phyloP scores from a whole-genome alignment of 2,329 filamentous ascomycete genomes.

The Corynespora cassiicola region DNA sequence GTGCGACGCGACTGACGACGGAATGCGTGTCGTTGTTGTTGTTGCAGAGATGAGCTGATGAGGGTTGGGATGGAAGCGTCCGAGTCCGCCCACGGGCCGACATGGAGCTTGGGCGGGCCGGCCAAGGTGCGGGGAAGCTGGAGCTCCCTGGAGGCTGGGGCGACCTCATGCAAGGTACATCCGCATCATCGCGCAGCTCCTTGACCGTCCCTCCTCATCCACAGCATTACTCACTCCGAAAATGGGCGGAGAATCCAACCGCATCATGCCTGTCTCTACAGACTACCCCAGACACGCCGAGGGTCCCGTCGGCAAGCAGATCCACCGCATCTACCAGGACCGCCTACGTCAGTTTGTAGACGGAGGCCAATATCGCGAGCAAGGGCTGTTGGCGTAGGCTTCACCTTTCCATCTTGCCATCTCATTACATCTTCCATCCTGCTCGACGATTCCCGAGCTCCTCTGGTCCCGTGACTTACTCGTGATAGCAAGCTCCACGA shows the following conservation, averaged over 20 bases:
- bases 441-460: too few relatives aligned
- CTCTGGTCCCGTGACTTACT: too few relatives aligned
- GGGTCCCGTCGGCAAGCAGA: conserved; percentile 56
- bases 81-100: too few relatives aligned
- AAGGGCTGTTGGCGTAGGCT: conserved; percentile 74
- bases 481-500: conserved; percentile 77
- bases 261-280: conserved; percentile 30
- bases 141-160: background rate
- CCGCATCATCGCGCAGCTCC: conserved; percentile 17
- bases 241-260: conserved; percentile 46
- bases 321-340: conserved; percentile 83
- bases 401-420: conserved; percentile 11
- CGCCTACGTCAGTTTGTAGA: conserved; percentile 83
- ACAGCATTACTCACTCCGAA: conserved; percentile 5
- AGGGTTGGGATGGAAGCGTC: too few relatives aligned
- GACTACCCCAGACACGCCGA: conserved; percentile 43
- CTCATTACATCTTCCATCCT: too few relatives aligned
- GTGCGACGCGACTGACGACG: too few relatives aligned
- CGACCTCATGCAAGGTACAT: conserved; percentile 30
- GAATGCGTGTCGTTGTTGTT: too few relatives aligned
- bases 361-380: conserved; percentile 71
- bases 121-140: conserved; percentile 34
- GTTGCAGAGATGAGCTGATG: too few relatives aligned
- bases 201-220: conserved; percentile 5
- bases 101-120: conserved; percentile 6